These are phyloP conservation scores for Mycena epipterygia DNA, from an alignment of 768 basidiomycete genomes.

Conservation along the genomic window DNA sequence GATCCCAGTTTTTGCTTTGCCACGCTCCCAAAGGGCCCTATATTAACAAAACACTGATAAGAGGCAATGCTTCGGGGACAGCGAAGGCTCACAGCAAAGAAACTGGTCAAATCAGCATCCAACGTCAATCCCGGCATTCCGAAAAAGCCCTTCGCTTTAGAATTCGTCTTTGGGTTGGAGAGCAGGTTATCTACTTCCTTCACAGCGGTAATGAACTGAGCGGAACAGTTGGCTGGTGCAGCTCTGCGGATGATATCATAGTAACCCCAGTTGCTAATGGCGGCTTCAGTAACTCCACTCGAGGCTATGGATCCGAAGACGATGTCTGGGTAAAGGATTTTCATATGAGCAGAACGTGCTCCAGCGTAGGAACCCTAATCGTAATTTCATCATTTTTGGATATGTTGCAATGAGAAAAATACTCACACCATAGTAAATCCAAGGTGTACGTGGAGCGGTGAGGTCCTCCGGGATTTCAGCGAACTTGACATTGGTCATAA, in stretches of 20 bases:
- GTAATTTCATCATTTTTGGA: constrained; percentile 13
- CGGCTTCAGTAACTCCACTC: constrained; percentile 92
- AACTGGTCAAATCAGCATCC: constrained; percentile 30
- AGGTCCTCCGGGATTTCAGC: constrained; percentile 76
- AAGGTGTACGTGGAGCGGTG: constrained; percentile 79
- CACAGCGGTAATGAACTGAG: constrained; percentile 69
- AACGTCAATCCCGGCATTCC: constrained; percentile 27
- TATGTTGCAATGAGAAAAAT: constrained; percentile 15
- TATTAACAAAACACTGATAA: constrained; percentile 13
- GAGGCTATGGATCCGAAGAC: constrained; percentile 91
- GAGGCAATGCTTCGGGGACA: constrained; percentile 16
- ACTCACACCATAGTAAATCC: constrained; percentile 93
- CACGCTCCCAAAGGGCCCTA: constrained; percentile 76
- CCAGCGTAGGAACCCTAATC: constrained; percentile 89
- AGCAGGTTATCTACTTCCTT: constrained; percentile 74
- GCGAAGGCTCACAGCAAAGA: constrained; percentile 24
- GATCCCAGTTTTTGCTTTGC: constrained; percentile 93
- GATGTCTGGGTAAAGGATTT: constrained; percentile 85
- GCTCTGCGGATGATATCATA: constrained; percentile 83
- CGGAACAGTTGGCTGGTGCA: constrained; percentile 73
- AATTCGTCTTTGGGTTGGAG: constrained; percentile 58
- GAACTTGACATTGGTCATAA: constrained; percentile 87
- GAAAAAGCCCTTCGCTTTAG: constrained; percentile 42
- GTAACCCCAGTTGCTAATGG: constrained; percentile 87
- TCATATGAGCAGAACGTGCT: constrained; percentile 94